These are phyloP conservation scores for Dothidotthia symphoricarpi DNA, from an alignment of 2,329 filamentous ascomycete genomes.

Conservation along the genomic window DNA sequence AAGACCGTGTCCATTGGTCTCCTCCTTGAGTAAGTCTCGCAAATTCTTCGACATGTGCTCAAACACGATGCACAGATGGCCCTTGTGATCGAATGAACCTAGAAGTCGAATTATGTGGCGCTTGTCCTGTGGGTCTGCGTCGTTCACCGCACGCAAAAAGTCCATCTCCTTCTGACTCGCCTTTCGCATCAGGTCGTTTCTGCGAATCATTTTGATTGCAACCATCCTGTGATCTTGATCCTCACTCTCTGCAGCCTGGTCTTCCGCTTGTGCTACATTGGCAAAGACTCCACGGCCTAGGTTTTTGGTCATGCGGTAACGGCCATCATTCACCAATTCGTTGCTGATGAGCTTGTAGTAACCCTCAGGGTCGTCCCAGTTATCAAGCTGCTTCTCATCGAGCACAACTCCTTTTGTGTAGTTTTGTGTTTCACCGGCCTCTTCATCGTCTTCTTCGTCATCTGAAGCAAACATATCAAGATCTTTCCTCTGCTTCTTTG, in stretches of 20 bases:
- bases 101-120: conserved; percentile 90
- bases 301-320: conserved; percentile 84
- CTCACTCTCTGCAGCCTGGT: conserved; percentile 41
- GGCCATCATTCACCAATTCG: conserved; percentile 79
- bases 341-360: conserved; percentile 95
- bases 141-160: conserved; percentile 82
- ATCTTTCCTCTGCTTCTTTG: conserved; percentile 49
- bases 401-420: conserved; percentile 39
- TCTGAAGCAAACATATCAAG: conserved; percentile 68
- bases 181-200: conserved; percentile 91
- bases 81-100: conserved; percentile 87
- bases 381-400: conserved; percentile 79
- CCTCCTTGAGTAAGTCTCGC: conserved; percentile 91
- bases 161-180: conserved; percentile 93
- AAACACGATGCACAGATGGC: conserved; percentile 94
- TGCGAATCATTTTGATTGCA: conserved; percentile 96
- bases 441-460: conserved; percentile 69
- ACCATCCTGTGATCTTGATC: conserved; percentile 58
- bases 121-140: conserved; percentile 81
- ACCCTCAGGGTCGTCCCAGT: conserved; percentile 89
- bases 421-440: conserved; percentile 55
- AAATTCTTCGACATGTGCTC: conserved; percentile 84
- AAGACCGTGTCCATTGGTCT: conserved; percentile 75
- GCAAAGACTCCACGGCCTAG: conserved; percentile 96
- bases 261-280: conserved; percentile 78